Evolutionary conservation across 176 grass and related monocot genomes (phyloP).

Genomic region (Avena insularis): DNA sequence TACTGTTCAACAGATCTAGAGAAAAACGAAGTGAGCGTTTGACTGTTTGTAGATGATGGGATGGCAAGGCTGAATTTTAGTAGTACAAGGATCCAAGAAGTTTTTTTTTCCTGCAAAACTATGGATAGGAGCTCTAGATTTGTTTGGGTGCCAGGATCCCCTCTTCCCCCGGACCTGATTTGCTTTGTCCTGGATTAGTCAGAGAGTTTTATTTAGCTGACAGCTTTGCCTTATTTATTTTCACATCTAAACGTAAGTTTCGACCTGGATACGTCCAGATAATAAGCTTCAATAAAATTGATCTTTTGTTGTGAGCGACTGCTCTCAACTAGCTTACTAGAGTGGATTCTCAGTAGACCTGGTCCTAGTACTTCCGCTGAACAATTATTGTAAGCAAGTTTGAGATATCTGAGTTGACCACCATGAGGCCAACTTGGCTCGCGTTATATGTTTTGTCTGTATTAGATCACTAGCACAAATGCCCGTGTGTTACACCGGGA

Average conservation of each 20-base stretch:
- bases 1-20: conserved; percentile 2
- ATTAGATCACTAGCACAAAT: background rate
- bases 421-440: background rate
- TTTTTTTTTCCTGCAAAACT: background rate
- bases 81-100: background rate
- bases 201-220: background rate
- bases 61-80: background rate
- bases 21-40: background rate
- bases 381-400: background rate
- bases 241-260: background rate
- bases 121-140: background rate
- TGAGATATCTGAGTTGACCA: background rate
- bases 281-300: background rate
- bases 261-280: background rate
- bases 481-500: too few relatives aligned
- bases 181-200: background rate
- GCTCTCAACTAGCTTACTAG: background rate
- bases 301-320: background rate
- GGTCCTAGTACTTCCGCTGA: background rate
- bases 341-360: background rate
- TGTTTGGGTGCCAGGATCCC: conserved; percentile 2
- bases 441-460: background rate
- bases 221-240: background rate
- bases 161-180: background rate
- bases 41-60: background rate